Conservation (phyloP, 768 basidiomycete species). For the Clathrus columnatus region DNA sequence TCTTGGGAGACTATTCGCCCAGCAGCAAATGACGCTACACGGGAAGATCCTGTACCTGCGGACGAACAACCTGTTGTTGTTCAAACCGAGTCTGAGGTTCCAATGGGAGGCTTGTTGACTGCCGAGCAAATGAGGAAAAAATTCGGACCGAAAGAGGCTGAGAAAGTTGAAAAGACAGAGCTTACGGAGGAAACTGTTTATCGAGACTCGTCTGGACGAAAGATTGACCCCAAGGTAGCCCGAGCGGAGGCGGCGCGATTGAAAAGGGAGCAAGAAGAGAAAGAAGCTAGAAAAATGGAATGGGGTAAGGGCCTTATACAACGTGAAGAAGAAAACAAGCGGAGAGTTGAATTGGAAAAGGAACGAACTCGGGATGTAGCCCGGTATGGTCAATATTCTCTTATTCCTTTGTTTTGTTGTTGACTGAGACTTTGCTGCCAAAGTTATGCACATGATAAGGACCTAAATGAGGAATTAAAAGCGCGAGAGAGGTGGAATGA, state of each 20-base stretch:
- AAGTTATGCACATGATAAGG: conserved; percentile 65
- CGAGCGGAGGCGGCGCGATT: conserved; percentile 74
- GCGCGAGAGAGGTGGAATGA: conserved; percentile 89
- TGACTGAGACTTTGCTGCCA: not conserved
- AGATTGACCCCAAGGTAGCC: conserved; percentile 81
- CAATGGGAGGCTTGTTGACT: conserved; percentile 67
- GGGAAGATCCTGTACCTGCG: conserved; percentile 35
- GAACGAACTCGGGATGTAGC: conserved; percentile 62
- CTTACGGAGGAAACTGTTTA: conserved; percentile 86
- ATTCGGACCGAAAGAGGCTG: conserved; percentile 34
- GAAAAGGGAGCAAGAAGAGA: conserved; percentile 78
- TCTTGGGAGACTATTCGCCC: conserved; percentile 66
- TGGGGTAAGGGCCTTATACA: conserved; percentile 98
- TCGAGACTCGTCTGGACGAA: conserved; percentile 80
- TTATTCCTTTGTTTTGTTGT: not conserved
- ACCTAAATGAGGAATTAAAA: conserved; percentile 78
- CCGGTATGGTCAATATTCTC: conserved; percentile 28
- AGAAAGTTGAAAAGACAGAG: conserved; percentile 36
- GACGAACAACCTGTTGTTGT: conserved; percentile 66
- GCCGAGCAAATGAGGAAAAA: conserved; percentile 62
- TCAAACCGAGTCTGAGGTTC: conserved; percentile 32
- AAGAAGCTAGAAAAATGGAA: conserved; percentile 87
- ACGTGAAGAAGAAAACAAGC: conserved; percentile 66
- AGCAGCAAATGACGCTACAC: conserved; percentile 39
- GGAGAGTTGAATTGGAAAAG: conserved; percentile 56